A percentile compares a stretch with the other conserved stretches of the same genome.
phyloP scores from a whole-genome alignment of 2,329 filamentous ascomycete genomes.

The Colletotrichum sp. region DNA sequence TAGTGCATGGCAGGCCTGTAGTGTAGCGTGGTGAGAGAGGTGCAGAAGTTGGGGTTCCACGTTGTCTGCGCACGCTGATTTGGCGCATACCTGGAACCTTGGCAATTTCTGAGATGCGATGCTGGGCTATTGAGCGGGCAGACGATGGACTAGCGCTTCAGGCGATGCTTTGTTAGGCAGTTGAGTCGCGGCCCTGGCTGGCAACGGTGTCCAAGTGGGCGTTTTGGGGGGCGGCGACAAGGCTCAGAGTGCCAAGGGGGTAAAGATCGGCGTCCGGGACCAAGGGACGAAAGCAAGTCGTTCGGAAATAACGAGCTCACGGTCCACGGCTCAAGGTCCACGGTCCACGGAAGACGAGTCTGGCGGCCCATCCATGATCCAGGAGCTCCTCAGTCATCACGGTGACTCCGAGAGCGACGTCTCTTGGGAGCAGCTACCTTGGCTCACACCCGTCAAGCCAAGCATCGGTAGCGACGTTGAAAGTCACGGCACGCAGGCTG shows the following conservation, averaged over 20 bases:
- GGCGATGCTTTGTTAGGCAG: constrained; percentile 9
- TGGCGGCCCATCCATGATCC: constrained; percentile 2
- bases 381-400: constrained; percentile 19
- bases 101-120: background rate
- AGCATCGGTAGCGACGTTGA: background rate
- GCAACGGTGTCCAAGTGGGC: constrained; percentile 6
- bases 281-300: background rate
- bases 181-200: background rate
- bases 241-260: constrained; percentile 10
- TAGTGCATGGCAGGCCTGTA: background rate
- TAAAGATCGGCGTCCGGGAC: constrained; percentile 14
- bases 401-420: constrained; percentile 19
- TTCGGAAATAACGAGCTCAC: constrained; percentile 13
- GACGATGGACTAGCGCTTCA: constrained; percentile 4
- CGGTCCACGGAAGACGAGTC: background rate
- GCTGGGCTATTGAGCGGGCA: background rate
- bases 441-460: constrained; percentile 1
- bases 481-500: background rate
- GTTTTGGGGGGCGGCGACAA: background rate
- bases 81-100: background rate
- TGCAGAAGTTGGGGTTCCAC: background rate
- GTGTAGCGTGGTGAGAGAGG: background rate
- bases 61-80: background rate
- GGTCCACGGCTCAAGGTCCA: background rate
- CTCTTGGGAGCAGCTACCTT: background rate